These are phyloP conservation scores for Drosera capensis DNA, from an alignment of 148 eudicot species.

Conservation along the genomic window DNA sequence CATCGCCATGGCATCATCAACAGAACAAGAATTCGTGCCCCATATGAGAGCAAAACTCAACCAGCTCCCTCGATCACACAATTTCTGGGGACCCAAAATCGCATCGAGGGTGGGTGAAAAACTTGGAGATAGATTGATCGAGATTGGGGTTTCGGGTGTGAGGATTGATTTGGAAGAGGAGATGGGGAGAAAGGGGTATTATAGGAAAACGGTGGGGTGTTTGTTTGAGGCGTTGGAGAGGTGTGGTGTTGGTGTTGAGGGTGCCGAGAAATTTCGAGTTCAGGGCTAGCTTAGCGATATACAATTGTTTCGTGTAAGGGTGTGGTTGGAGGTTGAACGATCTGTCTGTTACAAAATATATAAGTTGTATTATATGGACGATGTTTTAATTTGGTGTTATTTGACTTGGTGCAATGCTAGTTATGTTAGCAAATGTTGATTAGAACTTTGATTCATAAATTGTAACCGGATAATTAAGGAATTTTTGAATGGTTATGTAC, in stretches of 20 bases:
- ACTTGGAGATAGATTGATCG: conserved; percentile 37
- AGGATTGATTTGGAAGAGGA: conserved; percentile 32
- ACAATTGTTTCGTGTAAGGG: too few species aligned
- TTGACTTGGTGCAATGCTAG: too few species aligned
- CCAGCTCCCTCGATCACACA: conserved; percentile 34
- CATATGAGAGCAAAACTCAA: conserved; percentile 30
- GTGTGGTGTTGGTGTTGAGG: conserved; percentile 30
- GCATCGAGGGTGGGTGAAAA: conserved; percentile 62
- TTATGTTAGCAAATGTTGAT: too few species aligned
- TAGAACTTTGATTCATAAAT: too few species aligned
- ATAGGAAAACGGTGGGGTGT: conserved; percentile 39
- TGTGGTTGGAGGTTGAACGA: too few species aligned
- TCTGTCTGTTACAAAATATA: too few species aligned
- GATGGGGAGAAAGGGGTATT: conserved; percentile 25
- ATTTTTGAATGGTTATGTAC: too few species aligned
- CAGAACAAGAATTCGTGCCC: conserved; percentile 50
- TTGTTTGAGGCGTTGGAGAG: conserved; percentile 33
- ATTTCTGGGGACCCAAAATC: conserved; percentile 33
- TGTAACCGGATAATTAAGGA: too few species aligned
- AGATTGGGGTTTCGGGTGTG: conserved; percentile 33
- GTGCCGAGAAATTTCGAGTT: conserved; percentile 29
- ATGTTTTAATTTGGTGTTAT: too few species aligned
- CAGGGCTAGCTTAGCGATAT: too few species aligned
- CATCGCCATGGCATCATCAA: conserved; percentile 66
- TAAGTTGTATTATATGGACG: too few species aligned